phyloP scores from a whole-genome alignment of 345 rosid genomes.

The Citrus trifoliata region DNA sequence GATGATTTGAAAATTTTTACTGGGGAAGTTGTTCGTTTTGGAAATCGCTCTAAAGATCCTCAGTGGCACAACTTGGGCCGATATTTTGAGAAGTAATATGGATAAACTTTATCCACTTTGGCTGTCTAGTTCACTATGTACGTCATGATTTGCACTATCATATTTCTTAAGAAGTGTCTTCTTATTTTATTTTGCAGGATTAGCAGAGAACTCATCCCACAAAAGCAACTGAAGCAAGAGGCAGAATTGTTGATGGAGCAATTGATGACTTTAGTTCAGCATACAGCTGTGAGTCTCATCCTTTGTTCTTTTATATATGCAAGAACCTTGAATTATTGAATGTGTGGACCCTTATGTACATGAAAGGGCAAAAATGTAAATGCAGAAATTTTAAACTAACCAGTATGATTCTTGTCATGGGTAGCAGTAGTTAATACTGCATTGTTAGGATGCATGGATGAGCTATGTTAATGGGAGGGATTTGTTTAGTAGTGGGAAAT shows the following conservation, averaged over 20 bases:
- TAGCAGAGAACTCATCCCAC: slow-evolving; percentile 62
- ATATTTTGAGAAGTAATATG: slow-evolving; percentile 72
- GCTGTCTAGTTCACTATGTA: slow-evolving; percentile 5
- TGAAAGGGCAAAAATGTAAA: neutral
- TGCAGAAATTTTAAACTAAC: neutral
- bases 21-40: slow-evolving; percentile 92
- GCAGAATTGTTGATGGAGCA: slow-evolving; percentile 58
- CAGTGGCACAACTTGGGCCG: slow-evolving; percentile 95
- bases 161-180: neutral
- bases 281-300: slow-evolving; percentile 71
- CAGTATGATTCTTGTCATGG: neutral
- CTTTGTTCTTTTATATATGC: neutral
- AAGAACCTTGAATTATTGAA: neutral
- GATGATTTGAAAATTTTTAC: slow-evolving; percentile 78
- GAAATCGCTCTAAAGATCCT: slow-evolving; percentile 89
- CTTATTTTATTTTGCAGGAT: slow-evolving; percentile 38
- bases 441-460: neutral
- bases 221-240: slow-evolving; percentile 65
- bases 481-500: neutral
- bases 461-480: neutral
- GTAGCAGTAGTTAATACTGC: neutral
- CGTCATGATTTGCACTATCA: neutral
- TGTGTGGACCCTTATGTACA: neutral
- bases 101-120: neutral
- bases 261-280: slow-evolving; percentile 66